Base-by-base conservation (phyloP, 139 green algal species). In the Auxenochlorella pyrenoidosa region DNA sequence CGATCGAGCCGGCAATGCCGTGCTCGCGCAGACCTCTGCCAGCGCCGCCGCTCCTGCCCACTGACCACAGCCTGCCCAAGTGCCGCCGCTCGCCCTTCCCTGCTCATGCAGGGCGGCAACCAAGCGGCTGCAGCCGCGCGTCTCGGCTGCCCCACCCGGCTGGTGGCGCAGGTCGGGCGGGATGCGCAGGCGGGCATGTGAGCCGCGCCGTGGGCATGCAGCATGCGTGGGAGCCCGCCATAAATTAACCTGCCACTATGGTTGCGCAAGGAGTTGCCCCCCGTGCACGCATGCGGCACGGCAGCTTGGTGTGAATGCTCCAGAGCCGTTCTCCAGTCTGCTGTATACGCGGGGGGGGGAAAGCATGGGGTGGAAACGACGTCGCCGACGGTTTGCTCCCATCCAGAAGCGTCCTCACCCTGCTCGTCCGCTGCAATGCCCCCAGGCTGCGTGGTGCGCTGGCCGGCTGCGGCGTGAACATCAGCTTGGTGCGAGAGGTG, bases 41-140 rank as follows among this genome's bases (percentile, higher is more conserved):
- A 30, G 24, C 43, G 75, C 75, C 75, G 44, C 32, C 40, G 32
- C 30, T 82, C 44, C 76, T 43, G 44, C 75, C 43, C 16, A 34
- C 38, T 18, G 12, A 19, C 51, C 26, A 22, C 34, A 36, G 19
- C 34, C 78, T 1, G 0, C 54, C 54, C 3, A 10, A 5, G n/a
- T 54, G 75, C 28, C 47, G 43, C 75, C 24, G 38, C 72, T 58
- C 73, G 5, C 72, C 15, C 38, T 21, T 5, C 34, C 34, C 21
- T 43, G 16, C 19, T n/a, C 47, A 41, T 71, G 41, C 80, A 85
- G 80, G 80, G 80, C 15, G 80, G 80, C 80, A 85, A 85, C 80
- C 80, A 85, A 24, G 80, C 80, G 15, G 80, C 60, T 0, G 80
- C 80, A 10, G 80, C 80, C 0, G 80, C 80, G 3, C 40, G 80